These are phyloP conservation scores for Radiomyces spectabilis DNA, from an alignment of 192 early-diverging fungal species.

Conservation along the genomic window DNA sequence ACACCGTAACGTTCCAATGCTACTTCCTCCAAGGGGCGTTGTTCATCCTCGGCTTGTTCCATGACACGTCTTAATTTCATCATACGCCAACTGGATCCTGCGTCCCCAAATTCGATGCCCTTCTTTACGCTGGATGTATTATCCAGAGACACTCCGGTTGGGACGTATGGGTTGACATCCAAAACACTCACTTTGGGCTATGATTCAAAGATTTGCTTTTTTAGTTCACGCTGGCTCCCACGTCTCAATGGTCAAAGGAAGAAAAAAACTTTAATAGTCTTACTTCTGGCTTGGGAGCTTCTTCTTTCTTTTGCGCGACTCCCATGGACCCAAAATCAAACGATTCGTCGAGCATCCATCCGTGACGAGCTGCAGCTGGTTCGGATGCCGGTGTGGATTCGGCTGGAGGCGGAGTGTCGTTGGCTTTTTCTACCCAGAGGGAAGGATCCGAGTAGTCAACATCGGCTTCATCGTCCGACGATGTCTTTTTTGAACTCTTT, in stretches of 20 bases:
- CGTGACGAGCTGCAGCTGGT: not conserved
- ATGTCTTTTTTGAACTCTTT: no score
- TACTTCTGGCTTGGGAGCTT: not conserved
- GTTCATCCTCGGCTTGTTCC: constrained; percentile 65
- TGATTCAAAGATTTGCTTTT: not conserved
- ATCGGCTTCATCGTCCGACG: not conserved
- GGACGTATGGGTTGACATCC: constrained; percentile 36
- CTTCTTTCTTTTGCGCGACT: not conserved
- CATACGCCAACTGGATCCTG: constrained; percentile 71
- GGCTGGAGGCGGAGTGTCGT: not conserved
- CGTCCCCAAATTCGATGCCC: constrained; percentile 40
- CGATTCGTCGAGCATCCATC: constrained; percentile 1
- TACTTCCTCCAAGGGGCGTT: constrained; percentile 50
- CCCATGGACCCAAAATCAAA: constrained; percentile 1
- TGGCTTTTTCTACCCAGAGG: not conserved
- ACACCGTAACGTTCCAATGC: constrained; percentile 69
- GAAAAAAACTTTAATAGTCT: not conserved
- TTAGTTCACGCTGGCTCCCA: no score
- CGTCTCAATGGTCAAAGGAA: no score
- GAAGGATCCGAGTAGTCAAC: constrained; percentile 3
- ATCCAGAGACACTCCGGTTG: constrained; percentile 31
- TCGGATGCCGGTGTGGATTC: no score
- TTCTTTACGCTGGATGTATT: constrained; percentile 32
- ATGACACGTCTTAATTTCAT: constrained; percentile 60
- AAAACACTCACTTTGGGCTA: constrained; percentile 32